A percentile compares a stretch with the other conserved stretches of the same genome.
These are phyloP conservation scores for Metschnikowia koreensis DNA, from an alignment of 805 yeast species.

Conservation along the genomic window DNA sequence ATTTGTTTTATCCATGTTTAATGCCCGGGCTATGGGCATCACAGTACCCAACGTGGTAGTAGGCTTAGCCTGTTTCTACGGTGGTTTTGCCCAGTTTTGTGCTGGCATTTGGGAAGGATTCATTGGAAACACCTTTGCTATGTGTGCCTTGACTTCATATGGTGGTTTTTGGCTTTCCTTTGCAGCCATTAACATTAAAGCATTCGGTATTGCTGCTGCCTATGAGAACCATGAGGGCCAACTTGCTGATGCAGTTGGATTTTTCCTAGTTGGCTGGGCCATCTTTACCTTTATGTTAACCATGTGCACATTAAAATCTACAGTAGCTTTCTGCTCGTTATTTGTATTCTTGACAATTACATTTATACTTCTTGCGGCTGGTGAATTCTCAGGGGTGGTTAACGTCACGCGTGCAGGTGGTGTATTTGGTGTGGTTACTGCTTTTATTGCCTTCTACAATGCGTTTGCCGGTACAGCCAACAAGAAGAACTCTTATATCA, in stretches of 20 bases:
- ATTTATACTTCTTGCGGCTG: slow-evolving; percentile 36
- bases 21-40: slow-evolving; percentile 23
- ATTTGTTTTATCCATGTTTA: slow-evolving; percentile 19
- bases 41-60: slow-evolving; percentile 15
- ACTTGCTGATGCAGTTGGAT: slow-evolving; percentile 33
- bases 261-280: slow-evolving; percentile 40
- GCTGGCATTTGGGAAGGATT: slow-evolving; percentile 23
- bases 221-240: slow-evolving; percentile 27
- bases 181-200: slow-evolving; percentile 56
- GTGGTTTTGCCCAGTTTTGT: slow-evolving; percentile 19
- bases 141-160: slow-evolving; percentile 20
- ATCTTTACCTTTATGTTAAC: slow-evolving; percentile 39
- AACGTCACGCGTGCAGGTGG: slow-evolving; percentile 39
- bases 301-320: slow-evolving; percentile 37
- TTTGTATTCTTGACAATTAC: slow-evolving; percentile 33
- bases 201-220: slow-evolving; percentile 59
- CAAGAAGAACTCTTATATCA: slow-evolving; percentile 34
- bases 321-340: slow-evolving; percentile 34
- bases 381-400: slow-evolving; percentile 28
- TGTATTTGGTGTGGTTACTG: slow-evolving; percentile 41
- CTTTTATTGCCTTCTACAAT: slow-evolving; percentile 40
- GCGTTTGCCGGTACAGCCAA: slow-evolving; percentile 42
- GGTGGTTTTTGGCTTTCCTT: slow-evolving; percentile 73
- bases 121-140: slow-evolving; percentile 21
- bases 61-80: slow-evolving; percentile 21